These are phyloP conservation scores for Aspergillus incahuasiensis DNA, from an alignment of 495 filamentous ascomycete species.

Conservation along the genomic window DNA sequence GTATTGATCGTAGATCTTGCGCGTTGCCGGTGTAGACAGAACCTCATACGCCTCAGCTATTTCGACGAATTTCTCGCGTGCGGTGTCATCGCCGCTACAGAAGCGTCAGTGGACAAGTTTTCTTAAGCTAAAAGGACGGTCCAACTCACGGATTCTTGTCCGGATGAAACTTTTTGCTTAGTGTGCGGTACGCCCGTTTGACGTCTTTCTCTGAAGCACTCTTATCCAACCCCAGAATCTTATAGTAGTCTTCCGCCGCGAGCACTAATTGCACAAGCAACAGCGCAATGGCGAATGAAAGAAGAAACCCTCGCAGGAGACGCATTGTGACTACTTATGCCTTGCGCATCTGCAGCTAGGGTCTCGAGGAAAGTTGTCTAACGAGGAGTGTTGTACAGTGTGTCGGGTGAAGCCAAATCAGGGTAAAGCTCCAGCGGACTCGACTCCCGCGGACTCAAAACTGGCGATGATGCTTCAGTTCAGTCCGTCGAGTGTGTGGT, in stretches of 20 bases:
- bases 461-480: not conserved
- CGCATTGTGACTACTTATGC: conserved; percentile 19
- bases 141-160: conserved; percentile 92
- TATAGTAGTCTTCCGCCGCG: conserved; percentile 84
- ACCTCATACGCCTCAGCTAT: conserved; percentile 96
- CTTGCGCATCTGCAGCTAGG: not conserved
- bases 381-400: not conserved
- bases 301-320: conserved; percentile 8
- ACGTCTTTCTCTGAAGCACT: conserved; percentile 83
- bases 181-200: conserved; percentile 88
- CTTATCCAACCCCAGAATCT: conserved; percentile 79
- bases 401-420: not conserved
- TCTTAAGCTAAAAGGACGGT: no score
- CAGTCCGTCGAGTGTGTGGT: not conserved
- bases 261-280: conserved; percentile 49
- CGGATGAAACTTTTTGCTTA: conserved; percentile 95
- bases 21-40: conserved; percentile 73
- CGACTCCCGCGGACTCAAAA: not conserved
- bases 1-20: conserved; percentile 92
- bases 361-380: not conserved
- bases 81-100: conserved; percentile 66
- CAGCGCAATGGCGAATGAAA: conserved; percentile 23
- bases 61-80: conserved; percentile 89
- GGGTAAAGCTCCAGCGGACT: not conserved
- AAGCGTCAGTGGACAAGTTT: no score